Evolutionary conservation across 2,329 filamentous ascomycete species (phyloP).

Genomic region (Sporothrix pallida): DNA sequence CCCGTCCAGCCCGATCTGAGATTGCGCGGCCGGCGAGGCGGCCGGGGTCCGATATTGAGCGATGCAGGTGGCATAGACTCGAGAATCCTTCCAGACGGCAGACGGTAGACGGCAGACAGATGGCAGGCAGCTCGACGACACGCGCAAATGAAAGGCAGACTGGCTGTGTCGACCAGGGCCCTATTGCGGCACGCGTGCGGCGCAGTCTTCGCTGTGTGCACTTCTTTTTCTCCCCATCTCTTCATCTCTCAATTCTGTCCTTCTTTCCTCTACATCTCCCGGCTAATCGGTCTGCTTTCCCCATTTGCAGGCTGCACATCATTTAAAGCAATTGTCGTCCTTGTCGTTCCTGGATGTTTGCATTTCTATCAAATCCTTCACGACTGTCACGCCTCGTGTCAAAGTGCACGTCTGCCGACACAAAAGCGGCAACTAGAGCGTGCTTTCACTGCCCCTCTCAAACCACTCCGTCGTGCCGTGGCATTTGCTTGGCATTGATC

Average conservation of each 20-base stretch:
- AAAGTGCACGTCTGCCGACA: too few relatives aligned
- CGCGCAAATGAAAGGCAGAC: background rate
- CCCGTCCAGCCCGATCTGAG: constrained; percentile 22
- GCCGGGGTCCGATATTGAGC: constrained; percentile 16
- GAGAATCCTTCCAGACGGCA: constrained; percentile 1
- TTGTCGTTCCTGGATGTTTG: background rate
- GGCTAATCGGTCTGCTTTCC: constrained; percentile 18
- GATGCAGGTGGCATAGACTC: background rate
- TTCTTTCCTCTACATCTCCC: background rate
- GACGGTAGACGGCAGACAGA: background rate
- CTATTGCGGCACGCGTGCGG: constrained; percentile 21
- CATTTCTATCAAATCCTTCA: background rate
- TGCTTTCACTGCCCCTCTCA: background rate
- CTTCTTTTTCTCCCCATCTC: background rate
- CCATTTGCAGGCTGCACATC: background rate
- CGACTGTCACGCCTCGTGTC: too few relatives aligned
- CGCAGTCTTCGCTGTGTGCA: background rate
- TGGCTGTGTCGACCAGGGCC: background rate
- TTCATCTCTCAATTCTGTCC: background rate
- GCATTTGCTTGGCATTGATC: constrained; percentile 1
- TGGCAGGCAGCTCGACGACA: background rate
- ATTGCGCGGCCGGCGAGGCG: constrained; percentile 16
- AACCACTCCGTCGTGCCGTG: background rate
- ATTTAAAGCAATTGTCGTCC: background rate
- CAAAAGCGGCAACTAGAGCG: background rate